Evolutionary conservation across 768 basidiomycete species (phyloP).

Genomic region (Boletus rex-veris): DNA sequence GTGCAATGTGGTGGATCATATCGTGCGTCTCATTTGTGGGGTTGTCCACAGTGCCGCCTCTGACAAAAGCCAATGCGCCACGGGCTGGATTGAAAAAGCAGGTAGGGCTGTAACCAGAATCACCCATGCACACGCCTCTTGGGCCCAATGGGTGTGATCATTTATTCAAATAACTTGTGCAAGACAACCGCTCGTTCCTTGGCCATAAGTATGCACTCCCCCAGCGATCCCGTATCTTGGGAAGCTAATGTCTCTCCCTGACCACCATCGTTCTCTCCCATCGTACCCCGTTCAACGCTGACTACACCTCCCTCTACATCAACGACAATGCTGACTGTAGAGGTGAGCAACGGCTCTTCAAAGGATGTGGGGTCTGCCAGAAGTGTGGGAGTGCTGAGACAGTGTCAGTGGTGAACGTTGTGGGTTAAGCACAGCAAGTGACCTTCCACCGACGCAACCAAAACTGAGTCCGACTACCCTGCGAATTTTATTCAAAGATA

Average conservation of each 20-base stretch:
- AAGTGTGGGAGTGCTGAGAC: conserved; percentile 41
- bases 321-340: conserved; percentile 61
- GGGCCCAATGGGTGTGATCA: not conserved
- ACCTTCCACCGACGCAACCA: conserved; percentile 26
- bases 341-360: conserved; percentile 83
- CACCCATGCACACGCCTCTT: not conserved
- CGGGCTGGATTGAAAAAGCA: not conserved
- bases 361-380: conserved; percentile 86
- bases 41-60: not conserved
- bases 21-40: not conserved
- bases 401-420: not conserved
- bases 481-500: conserved; percentile 38
- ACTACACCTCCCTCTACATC: conserved; percentile 35
- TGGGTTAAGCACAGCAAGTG: not conserved
- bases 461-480: conserved; percentile 23
- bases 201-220: conserved; percentile 17
- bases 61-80: not conserved
- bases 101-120: not conserved
- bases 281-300: conserved; percentile 20
- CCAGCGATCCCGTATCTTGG: conserved; percentile 9
- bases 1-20: not conserved
- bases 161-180: conserved; percentile 22
- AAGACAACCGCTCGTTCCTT: conserved; percentile 22
- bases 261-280: conserved; percentile 19
- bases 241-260: conserved; percentile 4